A percentile compares a stretch with the other conserved stretches of the same genome.
Evolutionary conservation across 2,329 filamentous ascomycete species (phyloP).

Genomic region (Neurospora crassa): DNA sequence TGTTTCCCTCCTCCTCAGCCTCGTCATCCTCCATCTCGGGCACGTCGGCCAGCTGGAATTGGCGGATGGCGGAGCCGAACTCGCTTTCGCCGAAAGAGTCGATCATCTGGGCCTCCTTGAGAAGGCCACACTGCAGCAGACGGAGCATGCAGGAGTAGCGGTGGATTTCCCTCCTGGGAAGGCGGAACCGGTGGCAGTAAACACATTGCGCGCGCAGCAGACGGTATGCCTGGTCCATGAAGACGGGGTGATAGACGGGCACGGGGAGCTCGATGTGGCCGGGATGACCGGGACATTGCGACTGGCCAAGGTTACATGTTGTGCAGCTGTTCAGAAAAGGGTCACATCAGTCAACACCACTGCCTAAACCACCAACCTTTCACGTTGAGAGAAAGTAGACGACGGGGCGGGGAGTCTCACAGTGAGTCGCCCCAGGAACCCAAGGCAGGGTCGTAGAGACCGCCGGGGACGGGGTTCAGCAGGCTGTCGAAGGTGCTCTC

Average conservation of each 20-base stretch:
- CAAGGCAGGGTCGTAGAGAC: slow-evolving; percentile 84
- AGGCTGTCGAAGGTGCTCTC: slow-evolving; percentile 89
- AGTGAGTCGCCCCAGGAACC: slow-evolving; percentile 80
- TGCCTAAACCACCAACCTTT: neutral
- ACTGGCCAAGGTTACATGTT: slow-evolving; percentile 78
- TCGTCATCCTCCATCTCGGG: slow-evolving; percentile 43
- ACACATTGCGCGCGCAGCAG: slow-evolving; percentile 79
- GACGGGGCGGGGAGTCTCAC: slow-evolving; percentile 40
- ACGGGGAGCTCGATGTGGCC: slow-evolving; percentile 93
- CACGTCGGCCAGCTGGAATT: slow-evolving; percentile 27
- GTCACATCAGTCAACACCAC: slow-evolving; percentile 8
- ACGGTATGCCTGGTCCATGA: slow-evolving; percentile 83
- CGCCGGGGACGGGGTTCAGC: slow-evolving; percentile 79
- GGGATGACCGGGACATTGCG: slow-evolving; percentile 81
- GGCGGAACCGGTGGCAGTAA: slow-evolving; percentile 80
- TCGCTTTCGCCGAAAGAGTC: slow-evolving; percentile 41
- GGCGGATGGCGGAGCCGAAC: slow-evolving; percentile 24
- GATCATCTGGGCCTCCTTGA: slow-evolving; percentile 55
- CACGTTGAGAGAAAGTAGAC: neutral
- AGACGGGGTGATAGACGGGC: slow-evolving; percentile 91
- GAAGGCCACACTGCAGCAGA: slow-evolving; percentile 73
- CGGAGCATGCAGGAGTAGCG: slow-evolving; percentile 75
- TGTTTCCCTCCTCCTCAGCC: slow-evolving; percentile 54
- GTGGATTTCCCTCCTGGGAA: slow-evolving; percentile 68
- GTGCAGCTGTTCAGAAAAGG: slow-evolving; percentile 55